phyloP scores from a whole-genome alignment of 2,329 filamentous ascomycete species.

The Alternaria sp. region DNA sequence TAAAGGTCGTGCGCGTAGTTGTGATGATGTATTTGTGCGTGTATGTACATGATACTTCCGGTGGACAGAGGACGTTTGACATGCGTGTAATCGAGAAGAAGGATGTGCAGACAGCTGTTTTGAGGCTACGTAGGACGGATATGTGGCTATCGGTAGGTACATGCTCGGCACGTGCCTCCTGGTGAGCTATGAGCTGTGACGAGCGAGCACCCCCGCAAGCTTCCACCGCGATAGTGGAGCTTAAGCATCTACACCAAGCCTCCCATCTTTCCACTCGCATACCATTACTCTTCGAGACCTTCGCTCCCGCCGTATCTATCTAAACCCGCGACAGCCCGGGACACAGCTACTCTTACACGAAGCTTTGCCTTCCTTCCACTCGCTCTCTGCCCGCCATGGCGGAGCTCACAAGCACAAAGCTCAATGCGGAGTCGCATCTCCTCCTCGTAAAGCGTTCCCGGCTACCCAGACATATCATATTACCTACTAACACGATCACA shows the following conservation, averaged over 20 bases:
- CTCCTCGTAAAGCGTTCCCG: constrained; percentile 65
- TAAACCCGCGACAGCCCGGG: not conserved
- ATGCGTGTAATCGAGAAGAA: not conserved
- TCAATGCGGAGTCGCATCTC: constrained; percentile 77
- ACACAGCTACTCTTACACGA: not conserved
- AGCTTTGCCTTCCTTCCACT: not conserved
- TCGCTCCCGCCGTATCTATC: not conserved
- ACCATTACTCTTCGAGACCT: not conserved
- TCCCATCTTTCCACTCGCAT: not conserved
- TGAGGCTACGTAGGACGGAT: not conserved
- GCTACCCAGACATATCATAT: constrained; percentile 53
- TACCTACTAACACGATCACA: constrained; percentile 49
- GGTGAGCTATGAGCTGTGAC: constrained; percentile 28
- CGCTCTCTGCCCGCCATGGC: constrained; percentile 46
- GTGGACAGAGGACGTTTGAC: not conserved
- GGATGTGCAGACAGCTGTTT: not conserved
- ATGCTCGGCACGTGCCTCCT: constrained; percentile 19
- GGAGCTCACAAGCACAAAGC: constrained; percentile 63
- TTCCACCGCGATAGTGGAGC: constrained; percentile 16
- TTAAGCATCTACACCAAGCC: constrained; percentile 5
- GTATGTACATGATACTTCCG: not conserved
- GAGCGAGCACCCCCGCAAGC: constrained; percentile 28
- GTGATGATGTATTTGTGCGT: not conserved
- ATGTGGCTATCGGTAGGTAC: not conserved
- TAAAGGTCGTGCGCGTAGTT: not conserved